A percentile compares a stretch with the other conserved stretches of the same genome.
phyloP scores from a whole-genome alignment of 2,329 filamentous ascomycete species.

The Myriosclerotinia scirpicola region DNA sequence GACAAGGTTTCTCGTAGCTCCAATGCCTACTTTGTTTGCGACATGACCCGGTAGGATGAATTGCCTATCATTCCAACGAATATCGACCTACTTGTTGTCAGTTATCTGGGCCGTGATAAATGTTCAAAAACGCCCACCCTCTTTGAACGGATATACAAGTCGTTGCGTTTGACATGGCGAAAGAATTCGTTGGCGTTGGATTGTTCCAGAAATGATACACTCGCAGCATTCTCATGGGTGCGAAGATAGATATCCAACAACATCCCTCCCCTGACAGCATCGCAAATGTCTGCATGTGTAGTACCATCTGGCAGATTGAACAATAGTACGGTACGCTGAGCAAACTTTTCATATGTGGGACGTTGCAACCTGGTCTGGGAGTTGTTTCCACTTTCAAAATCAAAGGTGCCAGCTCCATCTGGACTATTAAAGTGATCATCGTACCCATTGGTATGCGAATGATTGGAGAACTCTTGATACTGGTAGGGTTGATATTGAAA shows the following conservation, averaged over 20 bases:
- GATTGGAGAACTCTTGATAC: constrained; percentile 27
- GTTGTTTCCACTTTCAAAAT: constrained; percentile 33
- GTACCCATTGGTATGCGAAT: constrained; percentile 28
- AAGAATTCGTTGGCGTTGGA: constrained; percentile 64
- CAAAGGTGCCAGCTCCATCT: constrained; percentile 31
- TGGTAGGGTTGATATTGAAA: constrained; percentile 26
- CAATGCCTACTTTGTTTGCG: constrained; percentile 60
- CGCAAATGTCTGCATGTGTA: constrained; percentile 65
- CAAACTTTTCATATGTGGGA: constrained; percentile 36
- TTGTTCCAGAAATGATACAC: constrained; percentile 68
- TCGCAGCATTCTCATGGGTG: constrained; percentile 56
- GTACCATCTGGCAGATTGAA: constrained; percentile 60
- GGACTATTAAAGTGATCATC: constrained; percentile 31
- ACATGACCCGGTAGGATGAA: constrained; percentile 65
- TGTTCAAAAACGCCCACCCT: constrained; percentile 50
- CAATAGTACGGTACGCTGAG: constrained; percentile 60
- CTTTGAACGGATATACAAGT: constrained; percentile 68
- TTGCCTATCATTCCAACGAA: constrained; percentile 70
- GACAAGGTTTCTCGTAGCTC: constrained; percentile 73
- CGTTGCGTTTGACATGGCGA: constrained; percentile 61
- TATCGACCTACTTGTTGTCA: constrained; percentile 54
- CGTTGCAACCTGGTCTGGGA: constrained; percentile 28
- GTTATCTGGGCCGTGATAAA: neutral
- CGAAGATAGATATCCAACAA: constrained; percentile 68
- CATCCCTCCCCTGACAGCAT: constrained; percentile 66